Base-by-base conservation (phyloP, 805 yeast species). In the Starmera quercuum region DNA sequence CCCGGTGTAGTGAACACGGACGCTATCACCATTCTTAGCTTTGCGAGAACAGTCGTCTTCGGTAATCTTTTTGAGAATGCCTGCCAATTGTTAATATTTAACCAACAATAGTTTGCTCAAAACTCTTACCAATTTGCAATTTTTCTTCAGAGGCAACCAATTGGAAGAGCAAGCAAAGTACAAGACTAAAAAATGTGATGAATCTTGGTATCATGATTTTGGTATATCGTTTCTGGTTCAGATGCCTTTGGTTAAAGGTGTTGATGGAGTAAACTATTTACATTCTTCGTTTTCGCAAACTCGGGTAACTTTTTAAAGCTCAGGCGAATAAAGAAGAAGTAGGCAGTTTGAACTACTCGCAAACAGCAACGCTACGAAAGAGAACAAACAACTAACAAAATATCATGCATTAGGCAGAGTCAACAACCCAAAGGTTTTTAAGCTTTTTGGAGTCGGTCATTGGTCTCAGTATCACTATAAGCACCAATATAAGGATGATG, bases 1-100 rank as follows among this genome's bases (percentile, higher is more conserved):
- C 9, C 96, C 97, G 20, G 75, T 71, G 63, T 87, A 87, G 57
- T 88, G 95, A 29, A 87, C 90, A 14, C 71, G 58, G 19, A 87
- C 73, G 3, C 45, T 41, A 54, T 87, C 95, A 11, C 95, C 95
- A 20, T 61, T 56, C 36, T 64, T 50, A 16, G 95, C 71, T 49
- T 66, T 71, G 32, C 70, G 59, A 14, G 54, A 47, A 59, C 96
- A 86, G 30, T 70, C 66, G 10, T 54, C 65, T 11, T 52, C 64
- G 3, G 75, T 66, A 16, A 73, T 63, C 40, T 66, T 65, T 32
- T 71, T 63, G 19, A 70, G 54, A 33, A 75, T 58, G 9, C 73
- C 78, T 36, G n/a, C 3, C 10, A 8, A 18, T n/a, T 13, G 7
- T 5, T 5, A 26, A 26, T 13, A 12, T 6, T 26, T 18, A 26